Percentiles rank a stretch among this genome's conserved stretches.
These are phyloP conservation scores for Solanum gandarillasii DNA, from an alignment of 257 asterid species.

Conservation along the genomic window DNA sequence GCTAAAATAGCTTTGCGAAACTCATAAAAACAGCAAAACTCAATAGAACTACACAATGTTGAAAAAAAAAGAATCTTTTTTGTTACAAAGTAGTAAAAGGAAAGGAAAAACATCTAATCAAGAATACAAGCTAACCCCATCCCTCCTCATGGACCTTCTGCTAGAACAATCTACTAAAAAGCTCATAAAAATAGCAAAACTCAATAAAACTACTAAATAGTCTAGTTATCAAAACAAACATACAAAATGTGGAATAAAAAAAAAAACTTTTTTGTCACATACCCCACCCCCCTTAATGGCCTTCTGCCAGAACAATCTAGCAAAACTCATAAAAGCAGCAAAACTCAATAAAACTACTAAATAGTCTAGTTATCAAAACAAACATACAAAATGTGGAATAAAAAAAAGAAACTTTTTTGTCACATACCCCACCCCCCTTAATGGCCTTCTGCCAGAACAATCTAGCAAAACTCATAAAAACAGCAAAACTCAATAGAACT, in stretches of 20 bases:
- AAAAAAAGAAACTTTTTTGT: neutral
- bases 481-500: neutral
- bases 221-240: neutral
- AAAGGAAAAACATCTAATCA: no score
- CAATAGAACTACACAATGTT: no score
- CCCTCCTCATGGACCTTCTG: neutral
- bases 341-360: neutral
- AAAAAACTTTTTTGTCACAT: neutral
- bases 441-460: neutral
- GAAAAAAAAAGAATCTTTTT: neutral
- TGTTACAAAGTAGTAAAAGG: neutral
- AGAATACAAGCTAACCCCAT: constrained; percentile 4
- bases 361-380: neutral
- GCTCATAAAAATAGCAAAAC: neutral
- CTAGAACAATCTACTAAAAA: neutral
- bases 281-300: neutral
- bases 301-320: neutral
- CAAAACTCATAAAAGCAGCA: neutral
- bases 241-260: no score
- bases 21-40: no score
- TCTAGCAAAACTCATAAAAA: neutral
- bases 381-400: neutral
- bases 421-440: neutral
- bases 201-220: neutral
- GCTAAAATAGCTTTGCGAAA: no score